Base-by-base conservation (phyloP, 306 rosid genomes). In the Mimosa pudica region DNA sequence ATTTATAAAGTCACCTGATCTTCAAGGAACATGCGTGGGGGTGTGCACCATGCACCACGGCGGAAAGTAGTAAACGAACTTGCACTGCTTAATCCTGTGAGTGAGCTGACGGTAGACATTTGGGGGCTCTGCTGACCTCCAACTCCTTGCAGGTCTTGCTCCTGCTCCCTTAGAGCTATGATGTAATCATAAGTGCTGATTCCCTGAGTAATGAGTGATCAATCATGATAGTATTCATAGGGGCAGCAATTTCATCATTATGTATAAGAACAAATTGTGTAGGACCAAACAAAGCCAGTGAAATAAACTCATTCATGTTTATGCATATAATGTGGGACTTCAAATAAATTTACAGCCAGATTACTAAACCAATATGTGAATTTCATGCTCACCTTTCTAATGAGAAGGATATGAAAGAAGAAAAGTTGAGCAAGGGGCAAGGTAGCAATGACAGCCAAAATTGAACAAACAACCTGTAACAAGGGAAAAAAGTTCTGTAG, bases 121-220 rank as follows among this genome's bases (percentile, higher is more conserved):
- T 89, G 98, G 20, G 97, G 94, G 84, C 98, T 93, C 70, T 93
- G 98, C 80, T 87, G 98, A 65, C 89, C 94, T 74, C 89, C 97
- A 66, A 79, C 82, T 78, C 94, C 97, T 80, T 82, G 89, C 80
- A 86, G 92, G 80, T 93, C 93, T 67, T 88, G 94, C 76, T 90
- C 97, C 80, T 90, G 96, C 86, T 93, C 97, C 90, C 98, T 88
- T 77, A 93, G 84, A 74, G 94, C 97, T 74, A 93, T 86, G 80
- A 93, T 91, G 85, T 93, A 93, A 81, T 93, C 98, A 67, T 93
- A 93, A 13, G 98, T 93, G 85, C 92, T 91, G 71, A 93, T 89
- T 74, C 98, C 98, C 98, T 93, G 78, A 64, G 69, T 69, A 73
- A 55, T 36, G 78, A 64, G 69, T 69, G 70, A 55, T 36, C 61